phyloP scores from a whole-genome alignment of 2,329 filamentous ascomycete genomes.

The Aspergillus persii region DNA sequence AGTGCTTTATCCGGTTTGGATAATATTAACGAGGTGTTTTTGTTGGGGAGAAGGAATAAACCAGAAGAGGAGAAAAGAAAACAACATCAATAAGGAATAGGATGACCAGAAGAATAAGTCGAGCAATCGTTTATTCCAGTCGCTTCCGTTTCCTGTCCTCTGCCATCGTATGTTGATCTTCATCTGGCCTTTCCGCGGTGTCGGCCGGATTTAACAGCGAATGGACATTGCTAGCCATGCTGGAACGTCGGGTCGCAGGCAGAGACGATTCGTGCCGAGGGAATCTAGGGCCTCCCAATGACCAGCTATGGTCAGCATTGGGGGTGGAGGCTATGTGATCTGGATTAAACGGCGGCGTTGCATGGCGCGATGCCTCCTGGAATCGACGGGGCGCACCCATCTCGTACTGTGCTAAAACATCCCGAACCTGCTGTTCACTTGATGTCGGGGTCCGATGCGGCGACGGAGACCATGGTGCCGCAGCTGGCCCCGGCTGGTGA shows the following conservation, averaged over 20 bases:
- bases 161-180: constrained; percentile 54
- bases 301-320: constrained; percentile 56
- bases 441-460: constrained; percentile 53
- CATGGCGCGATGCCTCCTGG: constrained; percentile 49
- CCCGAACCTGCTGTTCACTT: constrained; percentile 62
- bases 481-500: constrained; percentile 60
- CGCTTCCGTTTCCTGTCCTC: constrained; percentile 64
- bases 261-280: constrained; percentile 41
- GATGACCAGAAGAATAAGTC: not conserved
- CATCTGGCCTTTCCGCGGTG: constrained; percentile 63
- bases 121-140: constrained; percentile 40
- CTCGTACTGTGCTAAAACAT: constrained; percentile 65
- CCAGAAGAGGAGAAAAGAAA: not conserved
- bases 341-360: constrained; percentile 52
- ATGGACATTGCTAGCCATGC: constrained; percentile 70
- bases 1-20: not conserved
- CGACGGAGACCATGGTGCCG: constrained; percentile 65
- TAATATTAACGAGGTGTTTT: not conserved
- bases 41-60: not conserved
- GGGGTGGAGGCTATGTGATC: constrained; percentile 51
- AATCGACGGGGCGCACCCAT: constrained; percentile 55
- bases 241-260: constrained; percentile 65
- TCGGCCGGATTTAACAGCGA: constrained; percentile 67
- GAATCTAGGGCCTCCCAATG: constrained; percentile 48
- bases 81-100: not conserved